Conservation (phyloP, 1,284 basidiomycete species). For the Sporisorium graminicola region DNA sequence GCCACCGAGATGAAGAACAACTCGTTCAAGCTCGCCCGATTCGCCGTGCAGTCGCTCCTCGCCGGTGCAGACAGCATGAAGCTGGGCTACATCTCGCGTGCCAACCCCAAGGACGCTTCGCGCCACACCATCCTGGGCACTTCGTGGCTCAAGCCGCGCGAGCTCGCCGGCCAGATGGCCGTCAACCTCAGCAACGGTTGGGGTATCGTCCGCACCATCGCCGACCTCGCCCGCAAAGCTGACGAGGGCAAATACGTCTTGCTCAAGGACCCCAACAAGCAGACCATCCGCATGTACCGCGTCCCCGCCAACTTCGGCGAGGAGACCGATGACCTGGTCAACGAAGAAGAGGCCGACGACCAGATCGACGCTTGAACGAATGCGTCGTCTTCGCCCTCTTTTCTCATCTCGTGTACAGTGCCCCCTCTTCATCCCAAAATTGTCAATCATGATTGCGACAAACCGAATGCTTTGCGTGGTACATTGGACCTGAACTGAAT, state of each 20-base stretch:
- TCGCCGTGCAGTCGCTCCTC: conserved; percentile 94
- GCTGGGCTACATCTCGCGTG: conserved; percentile 95
- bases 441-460: conserved; percentile 7
- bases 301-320: conserved; percentile 87
- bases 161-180: conserved; percentile 95
- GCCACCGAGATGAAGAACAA: conserved; percentile 99
- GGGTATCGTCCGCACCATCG: conserved; percentile 82
- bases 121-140: conserved; percentile 96
- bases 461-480: neutral
- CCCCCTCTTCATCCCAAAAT: conserved; percentile 1
- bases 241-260: conserved; percentile 66
- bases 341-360: conserved; percentile 72
- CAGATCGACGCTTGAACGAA: conserved; percentile 21
- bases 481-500: neutral
- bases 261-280: conserved; percentile 71
- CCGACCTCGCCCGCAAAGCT: conserved; percentile 63
- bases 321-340: conserved; percentile 71
- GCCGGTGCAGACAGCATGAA: conserved; percentile 98
- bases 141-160: conserved; percentile 91
- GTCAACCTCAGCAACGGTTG: conserved; percentile 95
- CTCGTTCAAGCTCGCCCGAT: conserved; percentile 96
- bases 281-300: conserved; percentile 90
- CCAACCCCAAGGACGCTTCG: conserved; percentile 90
- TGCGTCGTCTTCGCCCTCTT: neutral
- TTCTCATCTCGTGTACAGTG: conserved; percentile 5